Conservation (phyloP, 805 yeast species). For the Maudiozyma pseudohumilis region DNA sequence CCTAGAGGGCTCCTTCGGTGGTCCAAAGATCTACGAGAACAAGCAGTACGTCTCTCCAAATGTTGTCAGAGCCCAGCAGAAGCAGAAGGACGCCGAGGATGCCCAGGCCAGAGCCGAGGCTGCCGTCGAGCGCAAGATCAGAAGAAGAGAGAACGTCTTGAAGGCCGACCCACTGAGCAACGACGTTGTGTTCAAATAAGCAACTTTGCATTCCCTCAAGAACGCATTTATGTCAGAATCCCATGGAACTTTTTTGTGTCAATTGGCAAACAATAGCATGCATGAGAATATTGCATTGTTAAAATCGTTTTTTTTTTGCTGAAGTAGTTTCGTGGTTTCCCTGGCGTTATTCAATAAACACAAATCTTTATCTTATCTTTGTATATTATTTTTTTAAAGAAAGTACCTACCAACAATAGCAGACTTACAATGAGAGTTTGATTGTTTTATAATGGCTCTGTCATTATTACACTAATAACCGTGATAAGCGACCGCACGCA, state of each 20-base stretch:
- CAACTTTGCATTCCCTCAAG: background rate
- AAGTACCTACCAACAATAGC: too few relatives aligned
- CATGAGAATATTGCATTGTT: too few relatives aligned
- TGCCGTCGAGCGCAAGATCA: constrained; percentile 64
- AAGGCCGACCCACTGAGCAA: constrained; percentile 77
- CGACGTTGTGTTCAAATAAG: constrained; percentile 58
- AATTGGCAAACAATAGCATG: too few relatives aligned
- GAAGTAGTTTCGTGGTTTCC: too few relatives aligned
- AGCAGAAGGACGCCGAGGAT: constrained; percentile 67
- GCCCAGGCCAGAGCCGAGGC: constrained; percentile 74
- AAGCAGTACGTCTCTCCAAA: constrained; percentile 95
- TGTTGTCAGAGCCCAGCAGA: constrained; percentile 80
- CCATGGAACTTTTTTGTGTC: too few relatives aligned
- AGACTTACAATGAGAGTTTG: too few relatives aligned
- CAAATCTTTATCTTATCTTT: background rate
- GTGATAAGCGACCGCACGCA: too few relatives aligned
- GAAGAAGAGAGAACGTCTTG: constrained; percentile 63
- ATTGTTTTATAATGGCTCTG: too few relatives aligned
- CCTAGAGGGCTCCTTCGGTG: constrained; percentile 94
- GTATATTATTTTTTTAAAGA: background rate
- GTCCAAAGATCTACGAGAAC: constrained; percentile 95
- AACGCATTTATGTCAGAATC: background rate
- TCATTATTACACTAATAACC: too few relatives aligned
- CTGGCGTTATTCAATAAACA: background rate
- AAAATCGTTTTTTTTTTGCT: too few relatives aligned